These are phyloP conservation scores for Schizothecium vesticola DNA, from an alignment of 495 filamentous ascomycete species.

Conservation along the genomic window DNA sequence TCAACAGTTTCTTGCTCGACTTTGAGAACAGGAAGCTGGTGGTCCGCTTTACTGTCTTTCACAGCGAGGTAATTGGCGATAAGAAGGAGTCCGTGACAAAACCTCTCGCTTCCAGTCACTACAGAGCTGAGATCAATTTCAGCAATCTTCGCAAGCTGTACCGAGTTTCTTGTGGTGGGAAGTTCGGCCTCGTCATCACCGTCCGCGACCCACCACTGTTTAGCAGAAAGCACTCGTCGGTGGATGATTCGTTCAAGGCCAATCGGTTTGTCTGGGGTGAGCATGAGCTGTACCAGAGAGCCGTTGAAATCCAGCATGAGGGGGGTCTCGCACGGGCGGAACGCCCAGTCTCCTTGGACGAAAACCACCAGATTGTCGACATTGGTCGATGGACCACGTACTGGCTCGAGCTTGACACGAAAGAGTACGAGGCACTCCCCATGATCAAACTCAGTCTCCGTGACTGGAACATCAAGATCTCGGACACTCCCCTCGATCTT, in stretches of 20 bases:
- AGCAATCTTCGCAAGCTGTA: constrained; percentile 54
- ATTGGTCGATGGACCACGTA: constrained; percentile 76
- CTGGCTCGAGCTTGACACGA: constrained; percentile 44
- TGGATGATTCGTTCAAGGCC: constrained; percentile 36
- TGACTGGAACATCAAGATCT: constrained; percentile 67
- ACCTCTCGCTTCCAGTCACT: constrained; percentile 11
- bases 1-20: constrained; percentile 28
- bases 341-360: constrained; percentile 48
- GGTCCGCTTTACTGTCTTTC: constrained; percentile 26
- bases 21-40: constrained; percentile 38
- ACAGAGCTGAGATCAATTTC: constrained; percentile 59
- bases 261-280: constrained; percentile 56
- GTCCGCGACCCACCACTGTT: constrained; percentile 61
- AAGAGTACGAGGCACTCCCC: constrained; percentile 29
- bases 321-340: constrained; percentile 24
- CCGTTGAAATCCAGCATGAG: constrained; percentile 60
- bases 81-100: too few species aligned
- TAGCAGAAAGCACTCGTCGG: constrained; percentile 49
- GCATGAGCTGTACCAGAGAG: constrained; percentile 66
- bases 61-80: too few species aligned
- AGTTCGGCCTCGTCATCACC: constrained; percentile 49
- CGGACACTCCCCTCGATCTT: constrained; percentile 28
- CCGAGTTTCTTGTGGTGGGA: constrained; percentile 32
- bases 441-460: constrained; percentile 50
- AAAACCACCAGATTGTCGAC: constrained; percentile 58